Evolutionary conservation across 352 stramenopile genomes (phyloP).

Genomic region (Thalassiosira ordinaria): DNA sequence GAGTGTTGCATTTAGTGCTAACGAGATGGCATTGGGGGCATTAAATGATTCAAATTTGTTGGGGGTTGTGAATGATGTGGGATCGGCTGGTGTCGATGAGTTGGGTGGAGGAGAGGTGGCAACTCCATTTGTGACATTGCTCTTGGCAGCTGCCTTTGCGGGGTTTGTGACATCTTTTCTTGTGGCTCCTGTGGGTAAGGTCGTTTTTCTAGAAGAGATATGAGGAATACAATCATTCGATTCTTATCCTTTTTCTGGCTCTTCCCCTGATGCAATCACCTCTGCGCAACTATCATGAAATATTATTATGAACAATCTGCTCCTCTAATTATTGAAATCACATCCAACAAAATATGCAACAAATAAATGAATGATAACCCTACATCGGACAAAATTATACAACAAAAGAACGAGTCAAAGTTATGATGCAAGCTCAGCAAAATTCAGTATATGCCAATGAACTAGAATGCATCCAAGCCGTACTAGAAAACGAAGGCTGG

Average conservation of each 20-base stretch:
- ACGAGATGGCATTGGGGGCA: constrained; percentile 55
- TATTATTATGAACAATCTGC: too few species aligned
- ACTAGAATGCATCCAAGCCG: constrained; percentile 65
- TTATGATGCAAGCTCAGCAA: constrained; percentile 77
- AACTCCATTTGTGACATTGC: constrained; percentile 51
- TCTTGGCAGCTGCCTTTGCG: constrained; percentile 69
- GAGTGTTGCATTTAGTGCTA: constrained; percentile 75
- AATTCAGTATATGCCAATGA: constrained; percentile 60
- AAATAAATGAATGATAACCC: too few species aligned
- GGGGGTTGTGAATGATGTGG: neutral
- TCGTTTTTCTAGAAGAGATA: too few species aligned
- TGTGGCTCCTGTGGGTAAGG: constrained; percentile 69
- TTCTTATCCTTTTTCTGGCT: too few species aligned
- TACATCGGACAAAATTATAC: too few species aligned
- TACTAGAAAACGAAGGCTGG: constrained; percentile 67
- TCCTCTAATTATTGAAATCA: too few species aligned
- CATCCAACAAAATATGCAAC: too few species aligned
- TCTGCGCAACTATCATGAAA: too few species aligned
- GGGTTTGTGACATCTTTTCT: constrained; percentile 79
- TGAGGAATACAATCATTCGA: neutral
- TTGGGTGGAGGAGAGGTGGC: neutral
- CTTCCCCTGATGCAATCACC: too few species aligned
- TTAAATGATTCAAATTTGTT: constrained; percentile 31
- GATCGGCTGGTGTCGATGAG: neutral
- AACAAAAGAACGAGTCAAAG: constrained; percentile 80